Base-by-base conservation (phyloP, 257 asterid genomes). In the Solanum lycopersicoides region DNA sequence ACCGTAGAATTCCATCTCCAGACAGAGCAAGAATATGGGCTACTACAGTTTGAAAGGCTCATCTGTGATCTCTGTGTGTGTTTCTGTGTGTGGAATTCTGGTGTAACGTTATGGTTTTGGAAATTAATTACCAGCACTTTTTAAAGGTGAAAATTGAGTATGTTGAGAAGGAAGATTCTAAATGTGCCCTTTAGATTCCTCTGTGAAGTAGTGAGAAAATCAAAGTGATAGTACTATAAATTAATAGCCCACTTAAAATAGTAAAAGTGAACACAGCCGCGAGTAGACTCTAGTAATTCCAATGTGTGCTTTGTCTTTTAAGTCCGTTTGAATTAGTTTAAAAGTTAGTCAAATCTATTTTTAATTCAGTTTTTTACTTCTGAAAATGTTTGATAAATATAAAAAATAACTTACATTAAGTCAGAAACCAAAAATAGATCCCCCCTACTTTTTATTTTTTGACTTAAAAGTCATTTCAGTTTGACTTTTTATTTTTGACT, bases 1-100 rank as follows among this genome's bases (percentile, higher is more conserved):
- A 84, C 60, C 23, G 89, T 89, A 71, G 90, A 86, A 73, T 87
- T 86, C 90, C 90, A 87, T 20, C 82, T 71, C 88, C 88, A 77
- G 53, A 28, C 53, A 9, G 88, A 37, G 76, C 39, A 82, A 82
- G 66, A 42, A 47, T 50, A 37, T 84, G 65, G 28, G 44, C 60
- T 66, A 45, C 45, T 28, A 65, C 86, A 20, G 45, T 65, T 83
- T 5, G 86, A 39, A 84, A 68, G 53, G 44, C 44, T 87, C 89
- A 84, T 89, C 35, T 53, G 13, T 86, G 65, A 84, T 66, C 80
- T 66, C 77, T 42, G 39, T 12, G 3, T 25, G 18, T 12, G 44
- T 39, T 60, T 14, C 15, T 37, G 14, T 37, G 34, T 35, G 59
- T 37, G 16, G 15, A 63, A 37, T 37, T 83, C 12, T 83, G 73